These are phyloP conservation scores for Bipolaris victoriae DNA, from an alignment of 2,329 filamentous ascomycete genomes.

Conservation along the genomic window DNA sequence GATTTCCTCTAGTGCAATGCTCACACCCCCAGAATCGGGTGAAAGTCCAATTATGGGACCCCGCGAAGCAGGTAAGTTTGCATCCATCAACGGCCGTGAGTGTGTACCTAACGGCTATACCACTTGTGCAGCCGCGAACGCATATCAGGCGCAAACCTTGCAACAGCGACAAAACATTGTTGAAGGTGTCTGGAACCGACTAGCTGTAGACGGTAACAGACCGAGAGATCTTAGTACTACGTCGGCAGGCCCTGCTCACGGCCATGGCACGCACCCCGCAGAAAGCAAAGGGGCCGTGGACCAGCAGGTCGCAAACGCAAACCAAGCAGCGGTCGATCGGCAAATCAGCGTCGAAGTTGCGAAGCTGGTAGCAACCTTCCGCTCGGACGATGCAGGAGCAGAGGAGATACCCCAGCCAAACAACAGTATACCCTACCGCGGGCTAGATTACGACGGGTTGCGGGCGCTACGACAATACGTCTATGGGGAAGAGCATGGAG, in stretches of 20 bases:
- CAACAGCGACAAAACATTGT: conserved; percentile 25
- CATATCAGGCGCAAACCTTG: conserved; percentile 18
- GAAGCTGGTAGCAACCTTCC: conserved; percentile 38
- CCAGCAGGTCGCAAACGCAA: conserved; percentile 29
- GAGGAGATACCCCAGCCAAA: conserved; percentile 30
- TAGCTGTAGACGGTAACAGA: conserved; percentile 21
- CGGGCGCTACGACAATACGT: conserved; percentile 41
- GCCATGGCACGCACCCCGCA: conserved; percentile 10
- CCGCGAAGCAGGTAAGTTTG: conserved; percentile 24
- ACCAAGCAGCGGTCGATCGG: conserved; percentile 32
- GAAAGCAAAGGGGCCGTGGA: conserved; percentile 26
- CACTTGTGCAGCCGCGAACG: conserved; percentile 12
- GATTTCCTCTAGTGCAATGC: conserved; percentile 36
- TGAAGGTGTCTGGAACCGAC: conserved; percentile 35
- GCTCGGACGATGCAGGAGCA: conserved; percentile 25
- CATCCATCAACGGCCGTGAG: conserved; percentile 18
- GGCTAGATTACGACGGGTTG: conserved; percentile 40
- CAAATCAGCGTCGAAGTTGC: conserved; percentile 38
- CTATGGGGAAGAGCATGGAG: conserved; percentile 34
- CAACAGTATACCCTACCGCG: conserved; percentile 32
- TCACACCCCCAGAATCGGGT: conserved; percentile 39
- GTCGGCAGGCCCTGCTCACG: not conserved
- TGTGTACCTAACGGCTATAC: conserved; percentile 12
- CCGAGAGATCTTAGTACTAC: conserved; percentile 26
- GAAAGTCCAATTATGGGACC: conserved; percentile 35